These are phyloP conservation scores for Torulaspora quercuum DNA, from an alignment of 805 yeast genomes.

Conservation along the genomic window DNA sequence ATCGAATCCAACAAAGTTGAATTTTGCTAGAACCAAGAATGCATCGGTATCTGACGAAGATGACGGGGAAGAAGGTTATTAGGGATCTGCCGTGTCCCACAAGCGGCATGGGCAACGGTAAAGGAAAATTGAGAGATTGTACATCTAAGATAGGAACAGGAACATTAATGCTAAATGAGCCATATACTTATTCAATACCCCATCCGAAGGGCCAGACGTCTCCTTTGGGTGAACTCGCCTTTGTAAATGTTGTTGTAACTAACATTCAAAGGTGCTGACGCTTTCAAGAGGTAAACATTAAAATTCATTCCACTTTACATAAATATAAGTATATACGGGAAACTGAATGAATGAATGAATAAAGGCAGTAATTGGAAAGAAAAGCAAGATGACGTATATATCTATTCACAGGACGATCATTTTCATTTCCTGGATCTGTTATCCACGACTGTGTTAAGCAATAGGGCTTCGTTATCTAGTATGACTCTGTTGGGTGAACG, in stretches of 20 bases:
- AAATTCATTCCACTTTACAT: too few relatives aligned
- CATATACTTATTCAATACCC: too few relatives aligned
- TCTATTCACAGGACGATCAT: constrained; percentile 12
- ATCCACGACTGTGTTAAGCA: constrained; percentile 84
- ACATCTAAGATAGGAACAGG: constrained; percentile 2
- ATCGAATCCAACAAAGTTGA: constrained; percentile 23
- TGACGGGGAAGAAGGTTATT: constrained; percentile 9
- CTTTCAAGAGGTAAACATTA: too few relatives aligned
- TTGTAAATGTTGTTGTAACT: too few relatives aligned
- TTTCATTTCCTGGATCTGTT: constrained; percentile 45
- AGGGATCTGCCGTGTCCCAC: too few relatives aligned
- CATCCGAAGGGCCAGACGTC: too few relatives aligned
- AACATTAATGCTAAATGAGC: too few relatives aligned
- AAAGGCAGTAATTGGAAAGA: too few relatives aligned
- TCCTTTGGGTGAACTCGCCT: too few relatives aligned
- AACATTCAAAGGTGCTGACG: too few relatives aligned
- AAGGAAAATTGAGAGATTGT: background rate
- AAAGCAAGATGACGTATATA: background rate
- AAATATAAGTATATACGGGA: constrained; percentile 8
- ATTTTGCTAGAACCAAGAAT: constrained; percentile 10
- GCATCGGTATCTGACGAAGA: constrained; percentile 6
- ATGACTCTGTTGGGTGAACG: constrained; percentile 87
- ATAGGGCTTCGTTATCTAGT: constrained; percentile 85
- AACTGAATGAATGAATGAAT: too few relatives aligned
- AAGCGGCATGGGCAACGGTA: background rate